Conservation (phyloP, 2,329 filamentous ascomycete species). For the Neofusicoccum parvum region DNA sequence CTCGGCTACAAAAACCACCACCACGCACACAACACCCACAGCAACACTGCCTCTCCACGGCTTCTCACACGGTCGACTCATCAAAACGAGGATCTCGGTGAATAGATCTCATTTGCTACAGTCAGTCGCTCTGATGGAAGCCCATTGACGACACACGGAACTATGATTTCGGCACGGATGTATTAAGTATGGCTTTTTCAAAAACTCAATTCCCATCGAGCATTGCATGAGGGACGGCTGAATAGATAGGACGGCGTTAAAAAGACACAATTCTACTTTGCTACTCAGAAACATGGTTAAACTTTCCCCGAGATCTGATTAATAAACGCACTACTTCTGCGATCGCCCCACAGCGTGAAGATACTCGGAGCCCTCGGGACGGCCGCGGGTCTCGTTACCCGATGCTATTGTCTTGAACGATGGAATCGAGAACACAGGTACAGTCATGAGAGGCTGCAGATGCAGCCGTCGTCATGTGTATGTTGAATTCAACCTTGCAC, state of each 20-base stretch:
- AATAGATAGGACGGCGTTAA: slow-evolving; percentile 16
- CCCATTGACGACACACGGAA: background rate
- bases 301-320: too few relatives aligned
- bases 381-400: too few relatives aligned
- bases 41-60: background rate
- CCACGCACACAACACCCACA: background rate
- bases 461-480: too few relatives aligned
- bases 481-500: too few relatives aligned
- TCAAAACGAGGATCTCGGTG: background rate
- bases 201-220: background rate
- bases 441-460: too few relatives aligned
- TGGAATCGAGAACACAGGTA: too few relatives aligned
- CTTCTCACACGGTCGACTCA: background rate
- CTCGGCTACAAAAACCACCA: background rate
- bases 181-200: slow-evolving; percentile 14
- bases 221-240: slow-evolving; percentile 6
- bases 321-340: too few relatives aligned
- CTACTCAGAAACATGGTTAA: background rate
- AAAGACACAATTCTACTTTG: background rate
- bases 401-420: too few relatives aligned
- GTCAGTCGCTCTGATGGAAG: background rate
- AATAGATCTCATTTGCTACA: background rate
- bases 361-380: too few relatives aligned
- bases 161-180: slow-evolving; percentile 4
- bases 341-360: too few relatives aligned